Percentiles rank a stretch among this genome's conserved stretches.
These are phyloP conservation scores for Barnettozyma californica DNA, from an alignment of 805 yeast genomes.

Conservation along the genomic window DNA sequence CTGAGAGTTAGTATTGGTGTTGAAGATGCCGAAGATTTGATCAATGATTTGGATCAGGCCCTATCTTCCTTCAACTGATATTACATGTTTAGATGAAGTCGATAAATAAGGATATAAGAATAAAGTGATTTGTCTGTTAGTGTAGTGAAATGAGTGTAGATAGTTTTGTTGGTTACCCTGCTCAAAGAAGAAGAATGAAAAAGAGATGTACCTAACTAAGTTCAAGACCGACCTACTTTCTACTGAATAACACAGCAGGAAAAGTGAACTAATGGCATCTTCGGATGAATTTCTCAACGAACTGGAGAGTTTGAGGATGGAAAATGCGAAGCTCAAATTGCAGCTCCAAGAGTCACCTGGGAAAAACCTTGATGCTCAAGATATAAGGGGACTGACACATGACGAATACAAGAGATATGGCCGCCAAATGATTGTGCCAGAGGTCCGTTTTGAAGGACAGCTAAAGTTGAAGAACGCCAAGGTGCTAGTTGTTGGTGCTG, in stretches of 20 bases:
- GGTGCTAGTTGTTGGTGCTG: constrained; percentile 87
- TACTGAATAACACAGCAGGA: no score
- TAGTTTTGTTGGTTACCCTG: no score
- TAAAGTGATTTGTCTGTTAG: no score
- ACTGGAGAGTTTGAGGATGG: constrained; percentile 11
- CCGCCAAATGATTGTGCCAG: constrained; percentile 91
- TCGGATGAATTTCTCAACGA: constrained; percentile 6
- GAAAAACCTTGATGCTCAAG: background rate
- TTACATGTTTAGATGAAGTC: background rate
- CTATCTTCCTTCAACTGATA: constrained; percentile 22
- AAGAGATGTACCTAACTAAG: no score
- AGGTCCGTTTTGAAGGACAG: constrained; percentile 51
- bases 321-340: constrained; percentile 10
- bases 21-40: constrained; percentile 72
- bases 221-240: no score
- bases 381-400: constrained; percentile 25
- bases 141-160: no score
- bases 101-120: no score
- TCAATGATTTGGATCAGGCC: constrained; percentile 65
- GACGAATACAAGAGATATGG: constrained; percentile 86
- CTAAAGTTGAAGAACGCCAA: constrained; percentile 47
- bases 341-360: background rate
- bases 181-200: no score
- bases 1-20: constrained; percentile 77
- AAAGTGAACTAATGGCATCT: background rate